Base-by-base conservation (phyloP, 2,329 filamentous ascomycete genomes). In the Aspergillus sp. region DNA sequence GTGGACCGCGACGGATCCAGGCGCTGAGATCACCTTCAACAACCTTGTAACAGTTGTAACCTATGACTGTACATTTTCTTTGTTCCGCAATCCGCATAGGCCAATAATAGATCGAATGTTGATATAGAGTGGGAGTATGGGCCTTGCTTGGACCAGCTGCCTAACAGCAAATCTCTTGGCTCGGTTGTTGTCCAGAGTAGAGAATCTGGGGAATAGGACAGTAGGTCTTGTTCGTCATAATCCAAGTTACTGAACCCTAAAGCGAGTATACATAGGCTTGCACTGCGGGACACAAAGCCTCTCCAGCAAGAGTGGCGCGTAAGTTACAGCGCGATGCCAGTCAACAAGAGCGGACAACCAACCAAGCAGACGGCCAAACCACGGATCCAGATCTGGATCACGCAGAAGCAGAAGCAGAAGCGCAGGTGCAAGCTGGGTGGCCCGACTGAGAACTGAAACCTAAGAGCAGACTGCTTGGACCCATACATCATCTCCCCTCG, bases 401-500 rank as follows among this genome's bases (percentile, higher is more conserved):
- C n/a, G 31, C 21, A 31, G 46, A 9, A 52, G 21, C 35, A 24
- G 14, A 31, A 21, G 21, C 39, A 17, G 3, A 27, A 31, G 27
- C 27, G 27, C 4, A 31, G 27, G 27, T 31, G 27, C 9, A 31
- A 31, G 9, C 27, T 31, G 27, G 27, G 27, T 31, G 27, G 31
- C 12, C 27, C 19, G 46, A 15, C 27, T 19, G 46, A n/a, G n/a
- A 37, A 37, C 35, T 11, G 35, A 14, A n/a, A 7, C 15, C 35
- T 33, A 6, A 4, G 27, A 33, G 17, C 39, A 19, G 23, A 11
- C 27, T 33, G 40, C 9, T 33, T 33, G n/a, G 11, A 11, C 43
- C 39, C 40, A 57, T 54, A 57, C 51, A 57, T 57, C 45, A 57
- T 49, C 7, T 31, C 41, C 17, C 54, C 59, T 55, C 54, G 57